Conservation (phyloP, 1,139 yeast genomes). For the Yamadazyma pseudoaaseri region DNA sequence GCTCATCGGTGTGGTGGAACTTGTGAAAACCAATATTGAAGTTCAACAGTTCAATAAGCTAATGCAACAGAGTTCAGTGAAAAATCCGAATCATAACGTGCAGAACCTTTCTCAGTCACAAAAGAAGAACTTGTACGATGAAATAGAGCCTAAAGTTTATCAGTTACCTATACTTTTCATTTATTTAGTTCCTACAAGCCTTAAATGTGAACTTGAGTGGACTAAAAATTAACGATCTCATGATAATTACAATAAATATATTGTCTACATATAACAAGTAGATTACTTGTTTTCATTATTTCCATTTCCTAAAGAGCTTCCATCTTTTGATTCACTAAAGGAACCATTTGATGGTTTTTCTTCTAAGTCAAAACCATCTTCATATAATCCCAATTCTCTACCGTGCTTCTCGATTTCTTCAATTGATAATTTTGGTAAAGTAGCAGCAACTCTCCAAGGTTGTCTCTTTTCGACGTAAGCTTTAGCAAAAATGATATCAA, state of each 20-base stretch:
- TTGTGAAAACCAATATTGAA: constrained; percentile 10
- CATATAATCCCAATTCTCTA: constrained; percentile 46
- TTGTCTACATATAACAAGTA: too few species aligned
- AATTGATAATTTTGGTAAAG: constrained; percentile 45
- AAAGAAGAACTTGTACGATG: constrained; percentile 5
- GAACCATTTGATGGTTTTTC: constrained; percentile 10
- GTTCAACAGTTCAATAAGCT: constrained; percentile 14
- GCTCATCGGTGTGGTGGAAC: constrained; percentile 14
- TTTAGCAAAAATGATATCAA: constrained; percentile 45
- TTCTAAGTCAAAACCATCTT: constrained; percentile 24
- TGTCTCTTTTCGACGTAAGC: constrained; percentile 45
- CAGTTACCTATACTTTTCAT: constrained; percentile 13
- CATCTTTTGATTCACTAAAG: constrained; percentile 8
- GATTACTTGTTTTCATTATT: constrained; percentile 1
- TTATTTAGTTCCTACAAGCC: constrained; percentile 11
- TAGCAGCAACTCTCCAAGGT: constrained; percentile 52
- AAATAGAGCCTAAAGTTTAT: constrained; percentile 8
- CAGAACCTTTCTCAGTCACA: constrained; percentile 5
- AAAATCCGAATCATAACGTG: constrained; percentile 10
- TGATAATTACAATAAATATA: neutral
- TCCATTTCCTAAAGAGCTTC: constrained; percentile 3
- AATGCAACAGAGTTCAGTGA: constrained; percentile 11
- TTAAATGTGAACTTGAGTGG: constrained; percentile 4
- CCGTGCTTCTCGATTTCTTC: constrained; percentile 50
- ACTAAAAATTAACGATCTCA: neutral